These are phyloP conservation scores for Amanita exitialis DNA, from an alignment of 768 basidiomycete genomes.

Conservation along the genomic window DNA sequence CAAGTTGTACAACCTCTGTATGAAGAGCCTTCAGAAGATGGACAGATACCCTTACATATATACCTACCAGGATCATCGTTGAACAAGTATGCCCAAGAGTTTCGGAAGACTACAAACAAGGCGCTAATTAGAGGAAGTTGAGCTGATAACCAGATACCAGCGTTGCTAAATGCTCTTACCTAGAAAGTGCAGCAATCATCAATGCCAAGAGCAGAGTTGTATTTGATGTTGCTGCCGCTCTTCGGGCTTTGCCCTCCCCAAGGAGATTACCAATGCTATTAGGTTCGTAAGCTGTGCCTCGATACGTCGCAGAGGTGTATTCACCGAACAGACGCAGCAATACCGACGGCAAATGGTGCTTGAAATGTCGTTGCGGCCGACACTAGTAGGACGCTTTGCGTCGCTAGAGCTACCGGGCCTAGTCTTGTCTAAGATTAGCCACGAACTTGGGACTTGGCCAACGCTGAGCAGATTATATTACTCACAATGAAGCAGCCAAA, in stretches of 20 bases:
- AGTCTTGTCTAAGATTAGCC: slow-evolving; percentile 32
- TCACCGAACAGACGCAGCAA: slow-evolving; percentile 81
- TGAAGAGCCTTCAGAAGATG: background rate
- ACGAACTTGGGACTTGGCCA: background rate
- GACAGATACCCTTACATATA: background rate
- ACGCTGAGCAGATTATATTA: slow-evolving; percentile 13
- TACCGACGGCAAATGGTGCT: slow-evolving; percentile 71
- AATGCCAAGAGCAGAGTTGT: slow-evolving; percentile 60
- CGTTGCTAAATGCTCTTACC: slow-evolving; percentile 27
- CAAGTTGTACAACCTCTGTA: slow-evolving; percentile 44
- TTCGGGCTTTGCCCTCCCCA: slow-evolving; percentile 65
- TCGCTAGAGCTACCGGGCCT: slow-evolving; percentile 73
- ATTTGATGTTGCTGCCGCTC: slow-evolving; percentile 60
- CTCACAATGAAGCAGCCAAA: slow-evolving; percentile 39
- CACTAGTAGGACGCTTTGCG: slow-evolving; percentile 78
- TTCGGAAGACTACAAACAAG: slow-evolving; percentile 49
- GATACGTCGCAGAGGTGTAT: slow-evolving; percentile 8
- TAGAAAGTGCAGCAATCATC: slow-evolving; percentile 52
- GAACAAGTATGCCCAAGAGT: slow-evolving; percentile 67
- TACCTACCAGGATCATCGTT: slow-evolving; percentile 52
- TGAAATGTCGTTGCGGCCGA: slow-evolving; percentile 75
- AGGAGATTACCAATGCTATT: slow-evolving; percentile 79
- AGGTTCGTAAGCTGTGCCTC: background rate
- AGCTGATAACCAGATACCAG: background rate
- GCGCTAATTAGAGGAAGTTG: slow-evolving; percentile 21